phyloP scores from a whole-genome alignment of 495 filamentous ascomycete species.

The Talaromyces borbonicus region DNA sequence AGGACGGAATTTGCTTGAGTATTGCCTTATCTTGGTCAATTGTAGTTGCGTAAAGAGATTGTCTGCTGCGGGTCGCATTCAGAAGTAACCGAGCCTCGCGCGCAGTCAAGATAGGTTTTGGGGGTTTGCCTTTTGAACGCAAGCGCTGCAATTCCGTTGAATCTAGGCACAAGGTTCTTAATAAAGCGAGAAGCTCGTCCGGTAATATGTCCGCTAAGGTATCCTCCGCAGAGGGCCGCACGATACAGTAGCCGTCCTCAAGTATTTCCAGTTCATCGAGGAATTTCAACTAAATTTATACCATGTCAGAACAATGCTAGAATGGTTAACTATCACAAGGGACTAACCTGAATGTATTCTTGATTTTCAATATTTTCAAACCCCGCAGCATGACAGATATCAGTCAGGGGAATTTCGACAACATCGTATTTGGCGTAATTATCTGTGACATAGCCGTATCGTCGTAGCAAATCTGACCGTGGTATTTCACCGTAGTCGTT shows the following conservation, averaged over 20 bases:
- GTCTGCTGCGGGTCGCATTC: conserved; percentile 21
- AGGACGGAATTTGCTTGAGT: conserved; percentile 24
- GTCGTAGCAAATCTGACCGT: conserved; percentile 68
- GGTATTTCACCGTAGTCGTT: conserved; percentile 87
- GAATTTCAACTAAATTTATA: conserved; percentile 27
- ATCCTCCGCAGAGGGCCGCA: conserved; percentile 23
- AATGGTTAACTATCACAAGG: conserved; percentile 1
- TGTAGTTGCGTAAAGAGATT: conserved; percentile 49
- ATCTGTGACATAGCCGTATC: conserved; percentile 81
- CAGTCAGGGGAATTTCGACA: conserved; percentile 55
- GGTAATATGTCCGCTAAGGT: conserved; percentile 30
- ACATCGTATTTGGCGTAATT: conserved; percentile 74
- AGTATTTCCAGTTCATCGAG: conserved; percentile 40
- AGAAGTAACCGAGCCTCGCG: conserved; percentile 23
- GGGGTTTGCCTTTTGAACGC: conserved; percentile 34
- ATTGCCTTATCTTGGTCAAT: conserved; percentile 52
- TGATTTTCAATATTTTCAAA: conserved; percentile 30
- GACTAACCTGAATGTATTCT: conserved; percentile 34
- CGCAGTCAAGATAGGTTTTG: conserved; percentile 26
- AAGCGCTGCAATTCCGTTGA: conserved; percentile 29
- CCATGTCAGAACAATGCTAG: conserved; percentile 4
- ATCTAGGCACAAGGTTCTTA: conserved; percentile 35
- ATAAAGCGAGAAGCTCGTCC: conserved; percentile 39
- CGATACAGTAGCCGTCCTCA: conserved; percentile 47
- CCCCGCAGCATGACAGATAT: conserved; percentile 42